Percentiles rank a stretch among this genome's conserved stretches.
phyloP scores from a whole-genome alignment of 2,329 filamentous ascomycete species.

The Orbilia blumenaviensis region DNA sequence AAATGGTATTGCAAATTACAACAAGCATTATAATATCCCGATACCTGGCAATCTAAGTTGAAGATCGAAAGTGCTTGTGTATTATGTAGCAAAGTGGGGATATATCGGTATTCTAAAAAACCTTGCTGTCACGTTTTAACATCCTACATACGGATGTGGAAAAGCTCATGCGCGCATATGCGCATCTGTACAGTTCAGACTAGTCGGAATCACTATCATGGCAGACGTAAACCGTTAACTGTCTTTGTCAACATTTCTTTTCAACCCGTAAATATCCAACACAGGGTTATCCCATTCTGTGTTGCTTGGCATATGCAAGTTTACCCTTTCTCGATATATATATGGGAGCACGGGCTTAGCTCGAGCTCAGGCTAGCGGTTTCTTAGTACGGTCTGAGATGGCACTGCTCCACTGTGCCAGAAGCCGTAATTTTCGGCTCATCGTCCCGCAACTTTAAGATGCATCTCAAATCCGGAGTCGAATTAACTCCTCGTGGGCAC shows the following conservation, averaged over 20 bases:
- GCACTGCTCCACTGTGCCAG: not conserved
- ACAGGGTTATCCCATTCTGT: slow-evolving; percentile 11
- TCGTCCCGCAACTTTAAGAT: slow-evolving; percentile 30
- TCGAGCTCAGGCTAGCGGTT: not conserved
- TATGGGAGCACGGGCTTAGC: slow-evolving; percentile 8
- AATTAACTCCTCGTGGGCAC: not conserved
- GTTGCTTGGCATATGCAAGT: slow-evolving; percentile 41
- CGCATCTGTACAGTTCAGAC: no score
- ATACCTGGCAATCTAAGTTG: not conserved
- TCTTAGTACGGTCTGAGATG: not conserved
- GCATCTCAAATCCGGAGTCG: slow-evolving; percentile 12
- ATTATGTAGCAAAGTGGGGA: not conserved
- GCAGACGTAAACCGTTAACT: no score
- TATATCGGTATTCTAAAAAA: slow-evolving; percentile 2
- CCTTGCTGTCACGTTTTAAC: slow-evolving; percentile 9
- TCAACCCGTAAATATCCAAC: slow-evolving; percentile 33
- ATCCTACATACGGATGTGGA: not conserved
- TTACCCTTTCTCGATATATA: no score
- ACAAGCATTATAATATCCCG: not conserved
- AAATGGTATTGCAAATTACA: no score
- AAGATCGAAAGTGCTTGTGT: not conserved
- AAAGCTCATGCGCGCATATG: no score
- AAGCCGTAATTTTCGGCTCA: slow-evolving; percentile 24
- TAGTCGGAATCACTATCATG: not conserved
- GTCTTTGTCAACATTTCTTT: no score